Conservation (phyloP, 1,284 basidiomycete species). For the Fomitopsis palustris region DNA sequence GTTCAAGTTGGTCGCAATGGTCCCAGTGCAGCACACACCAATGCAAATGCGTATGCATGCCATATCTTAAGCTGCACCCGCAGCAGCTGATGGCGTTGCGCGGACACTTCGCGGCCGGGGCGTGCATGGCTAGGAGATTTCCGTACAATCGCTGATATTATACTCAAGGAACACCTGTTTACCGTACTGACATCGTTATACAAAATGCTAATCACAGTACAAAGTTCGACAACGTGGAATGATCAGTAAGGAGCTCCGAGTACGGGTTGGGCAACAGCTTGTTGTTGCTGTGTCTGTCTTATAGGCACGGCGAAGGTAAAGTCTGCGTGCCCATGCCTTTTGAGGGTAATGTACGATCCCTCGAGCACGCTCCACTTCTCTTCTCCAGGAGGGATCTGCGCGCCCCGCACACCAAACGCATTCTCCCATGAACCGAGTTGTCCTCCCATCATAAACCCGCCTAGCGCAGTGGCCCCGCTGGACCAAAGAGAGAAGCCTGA, state of each 20-base stretch:
- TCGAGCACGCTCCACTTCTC: slow-evolving; percentile 2
- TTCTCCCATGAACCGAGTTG: slow-evolving; percentile 4
- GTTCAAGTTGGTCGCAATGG: too few species aligned
- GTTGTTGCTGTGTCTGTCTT: not conserved
- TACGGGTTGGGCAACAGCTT: not conserved
- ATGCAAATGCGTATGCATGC: too few species aligned
- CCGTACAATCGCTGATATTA: too few species aligned
- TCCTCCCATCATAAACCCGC: not conserved
- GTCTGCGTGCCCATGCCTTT: not conserved
- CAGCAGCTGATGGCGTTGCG: too few species aligned
- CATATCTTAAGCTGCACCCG: too few species aligned
- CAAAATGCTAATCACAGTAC: not conserved
- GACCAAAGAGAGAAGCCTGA: not conserved
- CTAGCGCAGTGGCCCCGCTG: not conserved
- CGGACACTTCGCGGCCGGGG: too few species aligned
- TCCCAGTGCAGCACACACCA: too few species aligned
- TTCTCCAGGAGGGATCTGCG: not conserved
- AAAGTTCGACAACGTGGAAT: not conserved
- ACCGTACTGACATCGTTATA: not conserved
- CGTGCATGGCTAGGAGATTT: not conserved
- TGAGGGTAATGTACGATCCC: not conserved
- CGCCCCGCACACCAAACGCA: not conserved
- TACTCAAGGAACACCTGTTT: too few species aligned
- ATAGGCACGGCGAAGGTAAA: slow-evolving; percentile 3
- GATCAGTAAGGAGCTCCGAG: not conserved